phyloP scores from a whole-genome alignment of 1,284 basidiomycete species.

The Sanghuangporus sanghuang region DNA sequence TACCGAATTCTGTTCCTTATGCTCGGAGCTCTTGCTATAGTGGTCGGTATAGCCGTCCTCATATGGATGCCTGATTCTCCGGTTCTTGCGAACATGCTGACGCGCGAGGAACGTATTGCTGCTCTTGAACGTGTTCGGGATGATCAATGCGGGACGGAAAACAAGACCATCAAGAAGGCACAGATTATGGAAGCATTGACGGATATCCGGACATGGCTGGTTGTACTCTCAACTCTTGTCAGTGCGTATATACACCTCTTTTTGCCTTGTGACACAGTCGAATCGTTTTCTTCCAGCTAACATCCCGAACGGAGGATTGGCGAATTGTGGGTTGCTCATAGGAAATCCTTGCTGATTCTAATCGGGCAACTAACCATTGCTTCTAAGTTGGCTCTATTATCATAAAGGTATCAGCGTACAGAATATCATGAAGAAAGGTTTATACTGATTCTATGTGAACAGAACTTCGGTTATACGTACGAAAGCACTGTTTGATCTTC shows the following conservation, averaged over 20 bases:
- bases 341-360: neutral
- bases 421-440: neutral
- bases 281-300: conserved; percentile 35
- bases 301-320: conserved; percentile 61
- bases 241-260: conserved; percentile 35
- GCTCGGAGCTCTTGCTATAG: conserved; percentile 54
- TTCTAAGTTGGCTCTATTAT: conserved; percentile 50
- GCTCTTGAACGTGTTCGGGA: conserved; percentile 63
- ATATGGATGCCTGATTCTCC: conserved; percentile 65
- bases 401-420: conserved; percentile 15
- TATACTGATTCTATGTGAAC: conserved; percentile 32
- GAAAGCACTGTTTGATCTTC: conserved; percentile 19
- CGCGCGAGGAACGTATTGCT: conserved; percentile 55
- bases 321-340: conserved; percentile 46
- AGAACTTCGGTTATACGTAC: conserved; percentile 60
- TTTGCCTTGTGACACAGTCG: neutral
- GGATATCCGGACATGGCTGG: conserved; percentile 61
- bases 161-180: conserved; percentile 54
- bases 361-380: neutral
- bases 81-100: conserved; percentile 52
- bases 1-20: conserved; percentile 63
- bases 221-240: conserved; percentile 51
- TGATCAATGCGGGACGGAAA: conserved; percentile 60
- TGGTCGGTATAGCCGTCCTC: conserved; percentile 52
- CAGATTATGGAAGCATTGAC: conserved; percentile 55